phyloP scores from a whole-genome alignment of 306 rosid genomes.

The Arachis hypogaea region DNA sequence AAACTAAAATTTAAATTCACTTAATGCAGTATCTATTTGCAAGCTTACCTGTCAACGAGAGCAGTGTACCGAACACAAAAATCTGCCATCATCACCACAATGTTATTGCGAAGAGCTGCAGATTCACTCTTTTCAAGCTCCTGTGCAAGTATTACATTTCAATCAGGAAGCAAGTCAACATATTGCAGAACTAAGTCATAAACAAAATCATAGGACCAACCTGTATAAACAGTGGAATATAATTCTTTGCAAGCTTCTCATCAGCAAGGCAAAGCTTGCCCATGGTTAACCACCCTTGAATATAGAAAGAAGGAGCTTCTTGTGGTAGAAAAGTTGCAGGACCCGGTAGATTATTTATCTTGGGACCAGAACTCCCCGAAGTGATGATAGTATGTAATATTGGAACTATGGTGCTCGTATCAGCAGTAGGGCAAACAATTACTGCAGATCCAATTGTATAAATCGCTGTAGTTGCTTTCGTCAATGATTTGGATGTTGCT shows the following conservation, averaged over 20 bases:
- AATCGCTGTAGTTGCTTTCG: slow-evolving; percentile 69
- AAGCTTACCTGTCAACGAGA: slow-evolving; percentile 91
- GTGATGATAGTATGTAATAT: slow-evolving; percentile 76
- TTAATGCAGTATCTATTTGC: slow-evolving; percentile 16
- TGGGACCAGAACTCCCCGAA: slow-evolving; percentile 74
- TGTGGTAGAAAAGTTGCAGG: slow-evolving; percentile 53
- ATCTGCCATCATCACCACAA: slow-evolving; percentile 85
- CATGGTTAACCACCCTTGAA: slow-evolving; percentile 90
- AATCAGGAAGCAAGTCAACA: slow-evolving; percentile 17
- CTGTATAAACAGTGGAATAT: slow-evolving; percentile 89
- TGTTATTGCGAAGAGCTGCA: slow-evolving; percentile 92
- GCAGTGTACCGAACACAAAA: slow-evolving; percentile 94
- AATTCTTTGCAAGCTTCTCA: slow-evolving; percentile 82
- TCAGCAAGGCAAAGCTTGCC: slow-evolving; percentile 97
- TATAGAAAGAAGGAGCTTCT: slow-evolving; percentile 74
- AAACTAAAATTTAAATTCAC: slow-evolving; percentile 13
- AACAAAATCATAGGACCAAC: slow-evolving; percentile 45
- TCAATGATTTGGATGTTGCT: slow-evolving; percentile 53
- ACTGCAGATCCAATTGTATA: slow-evolving; percentile 86
- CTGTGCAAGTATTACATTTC: slow-evolving; percentile 42
- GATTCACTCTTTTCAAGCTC: slow-evolving; percentile 81
- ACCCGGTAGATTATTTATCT: slow-evolving; percentile 56
- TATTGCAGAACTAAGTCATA: slow-evolving; percentile 21
- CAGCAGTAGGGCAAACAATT: slow-evolving; percentile 74
- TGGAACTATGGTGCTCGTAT: slow-evolving; percentile 59